Evolutionary conservation across 768 basidiomycete genomes (phyloP).

Genomic region (Pulveroboletus sp.): DNA sequence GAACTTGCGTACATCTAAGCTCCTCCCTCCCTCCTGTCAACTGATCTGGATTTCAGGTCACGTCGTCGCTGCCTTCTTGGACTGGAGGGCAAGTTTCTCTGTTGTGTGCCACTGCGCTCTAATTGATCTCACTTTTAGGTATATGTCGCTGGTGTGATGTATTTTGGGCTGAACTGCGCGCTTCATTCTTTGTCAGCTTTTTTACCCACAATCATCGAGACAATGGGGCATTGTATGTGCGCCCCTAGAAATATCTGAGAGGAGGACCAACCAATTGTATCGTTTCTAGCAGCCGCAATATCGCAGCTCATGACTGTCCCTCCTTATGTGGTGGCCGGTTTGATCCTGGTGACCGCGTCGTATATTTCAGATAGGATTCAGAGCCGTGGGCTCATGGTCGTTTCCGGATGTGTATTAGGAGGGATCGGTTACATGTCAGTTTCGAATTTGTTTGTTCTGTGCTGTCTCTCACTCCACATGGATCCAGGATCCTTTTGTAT

Average conservation of each 20-base stretch:
- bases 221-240: slow-evolving; percentile 42
- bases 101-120: not conserved
- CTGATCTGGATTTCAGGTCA: slow-evolving; percentile 31
- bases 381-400: slow-evolving; percentile 37
- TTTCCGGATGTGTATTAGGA: slow-evolving; percentile 27
- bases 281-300: slow-evolving; percentile 35
- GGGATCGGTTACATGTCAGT: slow-evolving; percentile 42
- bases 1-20: slow-evolving; percentile 31
- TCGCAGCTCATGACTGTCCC: slow-evolving; percentile 51
- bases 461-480: not conserved
- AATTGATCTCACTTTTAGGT: slow-evolving; percentile 23
- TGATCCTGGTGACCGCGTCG: slow-evolving; percentile 33
- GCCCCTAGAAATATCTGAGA: not conserved
- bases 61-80: slow-evolving; percentile 39
- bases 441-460: not conserved
- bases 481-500: slow-evolving; percentile 30
- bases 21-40: not conserved
- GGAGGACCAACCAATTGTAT: not conserved
- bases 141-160: slow-evolving; percentile 45
- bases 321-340: slow-evolving; percentile 44
- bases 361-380: slow-evolving; percentile 43
- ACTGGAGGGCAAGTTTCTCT: slow-evolving; percentile 36
- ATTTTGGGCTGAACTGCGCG: slow-evolving; percentile 46
- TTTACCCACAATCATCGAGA: slow-evolving; percentile 51
- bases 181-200: slow-evolving; percentile 49